Percentiles rank a stretch among this genome's conserved stretches.
Evolutionary conservation across 2,329 filamentous ascomycete genomes (phyloP).

Genomic region (Colletotrichum destructivum): DNA sequence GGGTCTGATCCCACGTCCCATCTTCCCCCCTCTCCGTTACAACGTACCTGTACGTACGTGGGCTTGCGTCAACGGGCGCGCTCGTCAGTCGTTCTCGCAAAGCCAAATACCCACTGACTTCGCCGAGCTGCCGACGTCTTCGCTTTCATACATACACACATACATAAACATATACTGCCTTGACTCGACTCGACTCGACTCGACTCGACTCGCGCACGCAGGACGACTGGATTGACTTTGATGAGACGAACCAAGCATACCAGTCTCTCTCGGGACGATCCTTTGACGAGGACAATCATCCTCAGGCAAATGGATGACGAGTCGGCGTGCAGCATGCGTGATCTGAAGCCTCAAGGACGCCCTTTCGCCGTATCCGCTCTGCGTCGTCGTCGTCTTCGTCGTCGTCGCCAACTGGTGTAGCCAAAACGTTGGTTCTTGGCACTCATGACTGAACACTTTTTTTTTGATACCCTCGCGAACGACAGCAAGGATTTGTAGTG

Average conservation of each 20-base stretch:
- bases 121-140: conserved; percentile 10
- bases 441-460: background rate
- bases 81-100: conserved; percentile 39
- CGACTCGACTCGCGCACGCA: background rate
- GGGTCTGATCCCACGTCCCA: conserved; percentile 30
- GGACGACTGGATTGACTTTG: conserved; percentile 30
- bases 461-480: conserved; percentile 21
- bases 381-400: background rate
- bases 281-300: conserved; percentile 19
- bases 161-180: background rate
- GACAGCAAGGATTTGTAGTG: conserved; percentile 9
- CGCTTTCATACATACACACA: too few species aligned
- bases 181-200: too few species aligned
- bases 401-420: background rate
- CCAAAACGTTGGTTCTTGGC: conserved; percentile 12
- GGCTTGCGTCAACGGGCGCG: conserved; percentile 32
- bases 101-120: conserved; percentile 23
- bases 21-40: conserved; percentile 9
- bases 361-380: background rate
- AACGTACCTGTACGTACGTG: conserved; percentile 7
- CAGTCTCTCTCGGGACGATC: conserved; percentile 9
- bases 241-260: conserved; percentile 37
- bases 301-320: conserved; percentile 33
- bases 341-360: conserved; percentile 8
- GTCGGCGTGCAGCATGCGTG: conserved; percentile 13